Evolutionary conservation across 495 filamentous ascomycete species (phyloP).

Genomic region (Penicillium salamii): DNA sequence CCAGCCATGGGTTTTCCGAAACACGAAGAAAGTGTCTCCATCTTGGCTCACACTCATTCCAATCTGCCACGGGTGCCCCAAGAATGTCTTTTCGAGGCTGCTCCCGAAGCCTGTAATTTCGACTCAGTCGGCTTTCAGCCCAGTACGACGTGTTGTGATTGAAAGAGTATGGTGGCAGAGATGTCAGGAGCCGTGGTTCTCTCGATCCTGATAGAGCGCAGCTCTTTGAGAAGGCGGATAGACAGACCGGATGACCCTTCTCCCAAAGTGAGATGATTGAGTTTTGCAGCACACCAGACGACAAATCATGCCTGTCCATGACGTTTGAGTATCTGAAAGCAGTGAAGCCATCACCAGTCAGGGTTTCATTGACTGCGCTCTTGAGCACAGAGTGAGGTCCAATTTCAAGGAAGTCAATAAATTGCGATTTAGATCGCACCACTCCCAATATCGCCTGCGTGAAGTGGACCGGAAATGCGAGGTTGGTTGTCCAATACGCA

Average conservation of each 20-base stretch:
- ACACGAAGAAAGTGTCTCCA: constrained; percentile 20
- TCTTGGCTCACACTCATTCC: background rate
- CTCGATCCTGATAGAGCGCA: background rate
- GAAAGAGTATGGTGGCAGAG: constrained; percentile 27
- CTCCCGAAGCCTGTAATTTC: constrained; percentile 6
- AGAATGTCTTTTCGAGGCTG: constrained; percentile 17
- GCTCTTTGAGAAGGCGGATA: background rate
- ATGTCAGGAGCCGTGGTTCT: background rate
- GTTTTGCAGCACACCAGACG: too few relatives aligned
- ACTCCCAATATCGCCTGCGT: background rate
- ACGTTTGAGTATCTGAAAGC: too few relatives aligned
- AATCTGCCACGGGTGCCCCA: constrained; percentile 6
- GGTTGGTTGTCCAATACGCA: background rate
- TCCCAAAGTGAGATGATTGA: background rate
- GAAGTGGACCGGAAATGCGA: background rate
- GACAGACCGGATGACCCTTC: background rate
- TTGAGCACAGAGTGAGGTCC: too few relatives aligned
- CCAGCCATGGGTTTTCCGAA: constrained; percentile 15
- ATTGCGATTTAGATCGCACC: background rate
- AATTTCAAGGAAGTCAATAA: background rate
- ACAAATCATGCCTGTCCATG: too few relatives aligned
- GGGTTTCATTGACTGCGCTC: too few relatives aligned
- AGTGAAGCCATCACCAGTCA: too few relatives aligned
- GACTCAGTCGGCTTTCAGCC: constrained; percentile 5
- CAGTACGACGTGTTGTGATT: constrained; percentile 18